phyloP scores from a whole-genome alignment of 768 basidiomycete genomes.

The Calocera cornea region DNA sequence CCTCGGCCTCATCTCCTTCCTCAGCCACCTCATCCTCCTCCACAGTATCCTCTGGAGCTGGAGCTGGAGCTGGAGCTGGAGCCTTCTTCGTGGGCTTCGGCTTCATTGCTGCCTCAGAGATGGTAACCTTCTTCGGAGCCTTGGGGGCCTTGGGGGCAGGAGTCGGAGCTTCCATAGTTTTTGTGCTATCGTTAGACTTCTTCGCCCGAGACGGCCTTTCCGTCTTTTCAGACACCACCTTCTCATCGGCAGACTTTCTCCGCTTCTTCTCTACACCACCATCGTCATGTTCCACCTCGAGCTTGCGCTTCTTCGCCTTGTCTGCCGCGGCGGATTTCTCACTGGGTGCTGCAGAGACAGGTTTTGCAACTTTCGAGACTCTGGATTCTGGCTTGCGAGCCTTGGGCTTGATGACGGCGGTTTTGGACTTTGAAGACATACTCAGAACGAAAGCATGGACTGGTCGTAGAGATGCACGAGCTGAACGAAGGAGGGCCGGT shows the following conservation, averaged over 20 bases:
- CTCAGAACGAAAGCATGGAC: no score
- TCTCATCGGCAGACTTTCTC: background rate
- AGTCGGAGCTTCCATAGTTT: background rate
- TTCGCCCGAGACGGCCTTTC: background rate
- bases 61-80: background rate
- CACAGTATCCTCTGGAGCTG: slow-evolving; percentile 6
- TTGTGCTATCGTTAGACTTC: background rate
- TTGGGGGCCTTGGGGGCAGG: background rate
- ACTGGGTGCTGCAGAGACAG: background rate
- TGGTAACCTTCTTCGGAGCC: background rate
- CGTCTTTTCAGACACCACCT: background rate
- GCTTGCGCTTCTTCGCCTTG: background rate
- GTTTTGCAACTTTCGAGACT: background rate
- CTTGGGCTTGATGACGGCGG: no score
- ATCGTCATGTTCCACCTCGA: background rate
- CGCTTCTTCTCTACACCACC: background rate
- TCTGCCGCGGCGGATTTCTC: background rate
- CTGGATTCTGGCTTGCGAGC: background rate
- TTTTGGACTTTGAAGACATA: no score
- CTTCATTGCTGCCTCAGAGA: background rate
- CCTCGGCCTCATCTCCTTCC: slow-evolving; percentile 9
- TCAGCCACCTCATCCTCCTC: background rate
- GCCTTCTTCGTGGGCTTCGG: background rate
- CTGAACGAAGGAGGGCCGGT: no score
- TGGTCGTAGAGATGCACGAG: no score